Evolutionary conservation across 2,329 filamentous ascomycete genomes (phyloP).

Genomic region (Corynespora cassiicola): DNA sequence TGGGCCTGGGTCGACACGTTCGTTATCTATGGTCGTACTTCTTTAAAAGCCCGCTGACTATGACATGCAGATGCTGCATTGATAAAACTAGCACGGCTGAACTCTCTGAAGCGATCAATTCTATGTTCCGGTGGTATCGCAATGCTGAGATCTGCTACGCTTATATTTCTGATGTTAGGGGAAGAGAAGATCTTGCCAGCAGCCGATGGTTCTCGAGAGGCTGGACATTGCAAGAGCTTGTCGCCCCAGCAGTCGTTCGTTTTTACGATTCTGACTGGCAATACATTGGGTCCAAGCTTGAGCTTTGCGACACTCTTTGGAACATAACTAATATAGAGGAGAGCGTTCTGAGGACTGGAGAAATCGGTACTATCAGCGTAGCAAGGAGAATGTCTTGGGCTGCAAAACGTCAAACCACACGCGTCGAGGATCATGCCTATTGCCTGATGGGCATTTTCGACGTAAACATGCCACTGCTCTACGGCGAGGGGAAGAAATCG

Average conservation of each 20-base stretch:
- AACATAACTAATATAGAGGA: no score
- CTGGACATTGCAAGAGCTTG: constrained; percentile 18
- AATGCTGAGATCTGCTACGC: constrained; percentile 8
- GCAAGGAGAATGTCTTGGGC: constrained; percentile 25
- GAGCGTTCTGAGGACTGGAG: no score
- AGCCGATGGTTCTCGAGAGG: constrained; percentile 15
- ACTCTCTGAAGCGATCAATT: constrained; percentile 5
- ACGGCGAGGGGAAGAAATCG: constrained; percentile 35
- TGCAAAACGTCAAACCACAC: constrained; percentile 14
- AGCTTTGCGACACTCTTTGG: no score
- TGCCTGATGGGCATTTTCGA: constrained; percentile 38
- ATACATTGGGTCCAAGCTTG: constrained; percentile 8
- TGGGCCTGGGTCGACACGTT: constrained; percentile 19
- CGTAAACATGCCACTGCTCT: constrained; percentile 36
- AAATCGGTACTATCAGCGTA: constrained; percentile 5
- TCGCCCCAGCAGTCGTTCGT: constrained; percentile 4
- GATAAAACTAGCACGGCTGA: constrained; percentile 3
- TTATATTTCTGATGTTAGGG: constrained; percentile 6
- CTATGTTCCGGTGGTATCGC: constrained; percentile 5
- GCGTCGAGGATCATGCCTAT: constrained; percentile 36
- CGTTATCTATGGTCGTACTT: no score
- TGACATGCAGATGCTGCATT: no score
- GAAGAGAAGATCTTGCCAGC: not conserved
- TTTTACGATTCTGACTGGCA: constrained; percentile 12
- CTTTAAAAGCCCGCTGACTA: no score